phyloP scores from a whole-genome alignment of 768 basidiomycete genomes.

The Trametes punicea region DNA sequence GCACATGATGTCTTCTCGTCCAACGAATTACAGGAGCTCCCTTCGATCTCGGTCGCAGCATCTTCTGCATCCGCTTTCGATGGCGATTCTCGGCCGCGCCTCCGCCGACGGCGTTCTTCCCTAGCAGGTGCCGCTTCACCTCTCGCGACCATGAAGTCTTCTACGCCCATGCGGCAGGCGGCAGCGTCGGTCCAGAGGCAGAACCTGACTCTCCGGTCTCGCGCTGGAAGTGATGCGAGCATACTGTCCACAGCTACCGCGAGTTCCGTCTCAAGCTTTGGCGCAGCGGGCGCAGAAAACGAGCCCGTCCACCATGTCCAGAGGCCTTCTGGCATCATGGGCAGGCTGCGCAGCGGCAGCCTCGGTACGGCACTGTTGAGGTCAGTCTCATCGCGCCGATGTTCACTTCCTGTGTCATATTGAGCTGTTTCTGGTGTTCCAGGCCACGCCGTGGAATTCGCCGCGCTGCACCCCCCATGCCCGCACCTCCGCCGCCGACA shows the following conservation, averaged over 20 bases:
- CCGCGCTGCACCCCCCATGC: conserved; percentile 14
- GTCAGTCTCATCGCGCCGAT: conserved; percentile 29
- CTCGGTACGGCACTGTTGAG: conserved; percentile 33
- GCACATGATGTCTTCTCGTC: conserved; percentile 21
- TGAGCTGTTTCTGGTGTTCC: neutral
- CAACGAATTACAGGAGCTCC: conserved; percentile 24
- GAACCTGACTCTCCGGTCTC: conserved; percentile 39
- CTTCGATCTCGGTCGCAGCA: conserved; percentile 31
- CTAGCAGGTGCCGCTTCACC: conserved; percentile 53
- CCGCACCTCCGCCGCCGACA: conserved; percentile 23
- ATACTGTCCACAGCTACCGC: conserved; percentile 13
- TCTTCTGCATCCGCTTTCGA: conserved; percentile 20
- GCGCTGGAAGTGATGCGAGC: conserved; percentile 44
- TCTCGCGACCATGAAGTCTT: conserved; percentile 54
- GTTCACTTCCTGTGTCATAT: neutral
- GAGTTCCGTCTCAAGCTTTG: conserved; percentile 26
- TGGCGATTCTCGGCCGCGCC: conserved; percentile 34
- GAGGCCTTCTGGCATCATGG: conserved; percentile 41
- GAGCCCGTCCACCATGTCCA: neutral
- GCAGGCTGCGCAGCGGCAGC: conserved; percentile 58
- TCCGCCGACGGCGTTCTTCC: conserved; percentile 63
- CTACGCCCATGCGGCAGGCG: conserved; percentile 44
- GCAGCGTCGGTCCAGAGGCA: conserved; percentile 50
- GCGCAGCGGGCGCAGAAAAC: conserved; percentile 27
- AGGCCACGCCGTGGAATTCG: conserved; percentile 17